phyloP scores from a whole-genome alignment of 1,284 basidiomycete species.

The Inonotus obliquus region DNA sequence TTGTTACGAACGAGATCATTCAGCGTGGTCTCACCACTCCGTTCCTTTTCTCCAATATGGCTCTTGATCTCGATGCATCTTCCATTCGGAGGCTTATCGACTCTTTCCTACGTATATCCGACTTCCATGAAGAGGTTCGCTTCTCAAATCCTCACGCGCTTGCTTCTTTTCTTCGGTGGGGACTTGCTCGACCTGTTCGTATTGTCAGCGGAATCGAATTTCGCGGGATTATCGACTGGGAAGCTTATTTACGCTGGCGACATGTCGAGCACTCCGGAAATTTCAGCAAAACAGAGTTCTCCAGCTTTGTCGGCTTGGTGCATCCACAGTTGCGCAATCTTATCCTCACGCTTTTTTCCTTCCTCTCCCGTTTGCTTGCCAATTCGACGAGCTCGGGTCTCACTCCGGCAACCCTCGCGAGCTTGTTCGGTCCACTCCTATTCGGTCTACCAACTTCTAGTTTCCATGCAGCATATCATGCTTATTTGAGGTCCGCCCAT shows the following conservation, averaged over 20 bases:
- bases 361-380: conserved; percentile 76
- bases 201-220: conserved; percentile 61
- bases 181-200: conserved; percentile 66
- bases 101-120: conserved; percentile 57
- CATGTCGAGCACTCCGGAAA: conserved; percentile 8
- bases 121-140: conserved; percentile 59
- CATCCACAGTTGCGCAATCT: conserved; percentile 53
- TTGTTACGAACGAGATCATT: conserved; percentile 67
- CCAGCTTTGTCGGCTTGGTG: conserved; percentile 51
- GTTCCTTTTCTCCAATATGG: conserved; percentile 83
- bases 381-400: conserved; percentile 78
- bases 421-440: conserved; percentile 83
- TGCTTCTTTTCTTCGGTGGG: conserved; percentile 85
- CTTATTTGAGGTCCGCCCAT: conserved; percentile 75
- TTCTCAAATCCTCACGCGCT: conserved; percentile 84
- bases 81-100: conserved; percentile 72
- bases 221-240: conserved; percentile 74
- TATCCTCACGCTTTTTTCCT: conserved; percentile 62
- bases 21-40: conserved; percentile 77
- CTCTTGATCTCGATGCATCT: conserved; percentile 73
- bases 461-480: conserved; percentile 74
- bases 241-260: conserved; percentile 73
- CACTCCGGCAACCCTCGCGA: conserved; percentile 77
- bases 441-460: conserved; percentile 66
- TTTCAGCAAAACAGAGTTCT: conserved; percentile 70